A percentile compares a stretch with the other conserved stretches of the same genome.
phyloP scores from a whole-genome alignment of 345 rosid genomes.

The Balakata baccata region DNA sequence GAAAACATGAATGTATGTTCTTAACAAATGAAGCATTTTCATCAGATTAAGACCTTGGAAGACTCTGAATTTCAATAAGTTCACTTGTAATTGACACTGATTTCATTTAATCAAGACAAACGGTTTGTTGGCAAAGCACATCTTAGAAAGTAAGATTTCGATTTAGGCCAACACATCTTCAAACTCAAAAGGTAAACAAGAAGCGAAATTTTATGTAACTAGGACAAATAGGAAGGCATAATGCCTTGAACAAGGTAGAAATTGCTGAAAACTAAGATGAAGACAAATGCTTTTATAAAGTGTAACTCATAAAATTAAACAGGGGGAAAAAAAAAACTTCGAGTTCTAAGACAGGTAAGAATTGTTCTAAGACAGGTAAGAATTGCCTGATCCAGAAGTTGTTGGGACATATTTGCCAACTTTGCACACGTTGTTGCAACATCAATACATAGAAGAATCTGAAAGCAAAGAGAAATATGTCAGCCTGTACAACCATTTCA shows the following conservation, averaged over 20 bases:
- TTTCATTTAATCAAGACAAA: not conserved
- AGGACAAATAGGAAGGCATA: not conserved
- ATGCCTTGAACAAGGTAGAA: not conserved
- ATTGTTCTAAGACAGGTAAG: conserved; percentile 21
- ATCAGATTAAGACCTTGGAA: not conserved
- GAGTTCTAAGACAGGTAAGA: conserved; percentile 12
- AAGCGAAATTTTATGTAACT: not conserved
- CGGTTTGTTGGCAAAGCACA: not conserved
- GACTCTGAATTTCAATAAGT: not conserved
- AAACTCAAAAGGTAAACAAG: not conserved
- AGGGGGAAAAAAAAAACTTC: conserved; percentile 4
- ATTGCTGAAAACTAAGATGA: not conserved
- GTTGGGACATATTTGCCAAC: conserved; percentile 66
- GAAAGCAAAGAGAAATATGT: conserved; percentile 36
- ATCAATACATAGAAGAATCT: conserved; percentile 90
- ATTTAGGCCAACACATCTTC: not conserved
- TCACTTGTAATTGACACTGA: not conserved
- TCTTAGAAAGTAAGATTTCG: not conserved
- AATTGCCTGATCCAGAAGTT: conserved; percentile 81
- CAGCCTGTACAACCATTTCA: conserved; percentile 19
- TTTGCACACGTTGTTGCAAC: conserved; percentile 88
- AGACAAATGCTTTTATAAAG: not conserved
- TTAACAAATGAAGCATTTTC: not conserved
- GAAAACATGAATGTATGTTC: not conserved
- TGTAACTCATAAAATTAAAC: not conserved